Conservation (phyloP, 768 basidiomycete species). For the Mycena venus region DNA sequence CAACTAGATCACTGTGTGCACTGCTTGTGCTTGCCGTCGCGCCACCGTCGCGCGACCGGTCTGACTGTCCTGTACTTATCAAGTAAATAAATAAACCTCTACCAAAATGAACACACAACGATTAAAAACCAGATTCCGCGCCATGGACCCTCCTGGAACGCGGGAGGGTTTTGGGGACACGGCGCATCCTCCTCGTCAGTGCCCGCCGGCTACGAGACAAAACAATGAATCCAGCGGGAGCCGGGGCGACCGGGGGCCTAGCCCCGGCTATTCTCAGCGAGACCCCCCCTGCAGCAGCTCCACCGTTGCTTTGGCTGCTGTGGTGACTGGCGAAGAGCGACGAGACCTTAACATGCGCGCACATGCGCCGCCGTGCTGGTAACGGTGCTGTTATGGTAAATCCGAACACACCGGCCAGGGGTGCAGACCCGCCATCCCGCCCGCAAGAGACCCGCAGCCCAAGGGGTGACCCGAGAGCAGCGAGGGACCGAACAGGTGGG, state of each 20-base stretch:
- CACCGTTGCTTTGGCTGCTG: background rate
- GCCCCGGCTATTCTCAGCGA: too few species aligned
- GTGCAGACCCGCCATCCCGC: background rate
- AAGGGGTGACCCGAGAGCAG: background rate
- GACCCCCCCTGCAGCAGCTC: too few species aligned
- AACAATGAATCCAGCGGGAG: background rate
- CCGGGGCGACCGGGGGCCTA: background rate
- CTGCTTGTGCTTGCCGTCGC: too few species aligned
- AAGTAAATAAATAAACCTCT: too few species aligned
- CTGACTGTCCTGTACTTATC: too few species aligned
- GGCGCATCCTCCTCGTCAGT: background rate
- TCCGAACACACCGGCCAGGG: background rate
- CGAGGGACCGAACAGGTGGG: too few species aligned
- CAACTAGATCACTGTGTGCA: too few species aligned
- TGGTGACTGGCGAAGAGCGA: background rate
- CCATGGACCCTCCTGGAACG: conserved; percentile 9
- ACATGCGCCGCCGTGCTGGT: background rate
- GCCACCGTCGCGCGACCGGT: too few species aligned
- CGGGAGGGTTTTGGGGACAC: conserved; percentile 11
- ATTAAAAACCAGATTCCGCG: too few species aligned
- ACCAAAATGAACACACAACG: too few species aligned
- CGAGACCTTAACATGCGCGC: background rate
- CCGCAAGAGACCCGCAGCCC: background rate
- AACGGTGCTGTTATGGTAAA: background rate
- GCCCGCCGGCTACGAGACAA: background rate